These are phyloP conservation scores for Nitzschia inconspicua DNA, from an alignment of 108 stramenopile species.

Conservation along the genomic window DNA sequence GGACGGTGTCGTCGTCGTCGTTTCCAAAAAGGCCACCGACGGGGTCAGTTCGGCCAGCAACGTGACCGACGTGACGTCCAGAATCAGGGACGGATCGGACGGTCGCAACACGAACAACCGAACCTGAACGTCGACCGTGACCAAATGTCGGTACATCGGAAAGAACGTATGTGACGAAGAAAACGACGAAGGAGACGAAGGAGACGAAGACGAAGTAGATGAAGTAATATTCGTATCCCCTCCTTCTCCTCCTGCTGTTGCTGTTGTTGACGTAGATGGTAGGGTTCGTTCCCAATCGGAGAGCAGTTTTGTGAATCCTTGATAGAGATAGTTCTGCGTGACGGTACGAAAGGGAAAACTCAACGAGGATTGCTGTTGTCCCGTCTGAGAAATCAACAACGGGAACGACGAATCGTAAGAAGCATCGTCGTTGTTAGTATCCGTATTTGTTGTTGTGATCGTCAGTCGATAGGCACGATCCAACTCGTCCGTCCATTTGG, in stretches of 20 bases:
- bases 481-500: constrained; percentile 11
- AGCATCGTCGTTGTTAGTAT: not conserved
- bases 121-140: not conserved
- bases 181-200: too few relatives aligned
- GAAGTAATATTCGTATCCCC: not conserved
- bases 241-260: not conserved
- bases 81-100: not conserved
- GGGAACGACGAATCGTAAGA: not conserved
- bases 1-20: not conserved
- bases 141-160: not conserved
- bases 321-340: constrained; percentile 19
- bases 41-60: constrained; percentile 1
- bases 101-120: not conserved
- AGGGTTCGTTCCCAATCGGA: too few relatives aligned
- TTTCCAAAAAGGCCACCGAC: constrained; percentile 16
- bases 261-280: not conserved
- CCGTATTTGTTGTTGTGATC: not conserved
- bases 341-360: constrained; percentile 11
- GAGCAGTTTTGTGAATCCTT: constrained; percentile 4
- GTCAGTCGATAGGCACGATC: not conserved
- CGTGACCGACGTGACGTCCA: not conserved
- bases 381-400: constrained; percentile 14
- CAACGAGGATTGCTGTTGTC: constrained; percentile 3
- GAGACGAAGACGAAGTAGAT: not conserved
- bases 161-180: too few relatives aligned